Percentiles rank a stretch among this genome's conserved stretches.
These are phyloP conservation scores for Tolypocladium capitatum DNA, from an alignment of 2,329 filamentous ascomycete genomes.

Conservation along the genomic window DNA sequence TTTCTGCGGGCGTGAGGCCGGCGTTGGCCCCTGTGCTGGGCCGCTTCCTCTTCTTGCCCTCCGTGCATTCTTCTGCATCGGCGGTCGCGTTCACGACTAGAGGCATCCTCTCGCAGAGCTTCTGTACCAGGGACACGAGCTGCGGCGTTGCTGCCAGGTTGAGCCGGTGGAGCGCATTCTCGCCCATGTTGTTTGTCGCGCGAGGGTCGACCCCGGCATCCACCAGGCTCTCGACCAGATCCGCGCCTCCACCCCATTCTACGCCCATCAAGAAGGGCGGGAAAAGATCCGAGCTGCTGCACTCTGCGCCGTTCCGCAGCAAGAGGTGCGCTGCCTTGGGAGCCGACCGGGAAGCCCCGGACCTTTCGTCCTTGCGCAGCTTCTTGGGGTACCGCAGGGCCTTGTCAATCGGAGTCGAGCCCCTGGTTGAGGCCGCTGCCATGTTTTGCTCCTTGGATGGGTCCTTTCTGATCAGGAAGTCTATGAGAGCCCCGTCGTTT, in stretches of 20 bases:
- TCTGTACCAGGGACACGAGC: constrained; percentile 12
- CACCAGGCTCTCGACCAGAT: constrained; percentile 10
- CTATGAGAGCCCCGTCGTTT: constrained; percentile 15
- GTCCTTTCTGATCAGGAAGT: constrained; percentile 18
- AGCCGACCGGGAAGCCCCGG: fast-evolving
- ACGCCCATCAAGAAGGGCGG: constrained; percentile 2
- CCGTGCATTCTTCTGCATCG: neutral
- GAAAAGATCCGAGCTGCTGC: neutral
- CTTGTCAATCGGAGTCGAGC: constrained; percentile 18
- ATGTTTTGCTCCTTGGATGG: constrained; percentile 15
- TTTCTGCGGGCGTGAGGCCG: constrained; percentile 15
- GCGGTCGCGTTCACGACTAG: constrained; percentile 2
- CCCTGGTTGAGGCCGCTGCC: constrained; percentile 5
- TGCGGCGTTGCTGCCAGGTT: constrained; percentile 11
- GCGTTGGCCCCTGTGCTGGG: neutral
- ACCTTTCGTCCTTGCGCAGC: neutral
- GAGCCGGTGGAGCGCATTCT: constrained; percentile 11
- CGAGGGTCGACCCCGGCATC: constrained; percentile 7
- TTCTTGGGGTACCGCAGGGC: constrained; percentile 12
- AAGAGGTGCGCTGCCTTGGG: constrained; percentile 1
- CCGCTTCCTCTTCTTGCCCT: neutral
- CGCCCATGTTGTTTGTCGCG: constrained; percentile 5
- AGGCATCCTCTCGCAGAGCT: constrained; percentile 7
- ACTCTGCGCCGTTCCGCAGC: neutral
- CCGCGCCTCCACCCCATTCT: constrained; percentile 13